Conservation (phyloP, 2,329 filamentous ascomycete genomes). For the Mycogone perniciosa region DNA sequence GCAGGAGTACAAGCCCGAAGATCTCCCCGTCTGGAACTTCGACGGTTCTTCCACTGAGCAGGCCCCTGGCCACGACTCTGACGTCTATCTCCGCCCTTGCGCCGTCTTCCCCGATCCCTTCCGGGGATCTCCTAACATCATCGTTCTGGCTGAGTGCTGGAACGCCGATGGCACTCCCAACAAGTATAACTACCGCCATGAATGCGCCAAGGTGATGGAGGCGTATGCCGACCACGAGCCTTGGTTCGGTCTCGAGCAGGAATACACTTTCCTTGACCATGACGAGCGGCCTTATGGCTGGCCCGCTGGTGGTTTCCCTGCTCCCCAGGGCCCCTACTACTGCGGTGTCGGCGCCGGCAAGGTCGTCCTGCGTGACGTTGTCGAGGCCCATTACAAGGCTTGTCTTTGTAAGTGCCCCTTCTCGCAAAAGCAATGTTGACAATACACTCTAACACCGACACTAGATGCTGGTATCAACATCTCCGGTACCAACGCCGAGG, state of each 20-base stretch:
- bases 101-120: conserved; percentile 89
- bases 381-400: conserved; percentile 59
- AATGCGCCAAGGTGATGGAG: conserved; percentile 85
- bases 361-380: conserved; percentile 96
- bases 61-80: conserved; percentile 89
- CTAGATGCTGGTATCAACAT: conserved; percentile 75
- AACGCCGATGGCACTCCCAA: conserved; percentile 90
- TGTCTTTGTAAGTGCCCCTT: conserved; percentile 55
- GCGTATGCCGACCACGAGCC: conserved; percentile 74
- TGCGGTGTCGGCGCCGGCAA: conserved; percentile 96
- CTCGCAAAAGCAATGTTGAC: neutral
- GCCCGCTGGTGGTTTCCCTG: conserved; percentile 69
- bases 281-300: conserved; percentile 81
- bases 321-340: conserved; percentile 52
- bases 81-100: conserved; percentile 90
- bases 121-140: conserved; percentile 81
- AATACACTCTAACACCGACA: conserved; percentile 8
- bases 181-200: conserved; percentile 97
- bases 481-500: conserved; percentile 97
- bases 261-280: conserved; percentile 75
- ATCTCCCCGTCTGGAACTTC: conserved; percentile 52
- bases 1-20: conserved; percentile 43
- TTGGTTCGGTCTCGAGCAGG: conserved; percentile 97
- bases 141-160: conserved; percentile 93
- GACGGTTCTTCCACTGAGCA: conserved; percentile 83